Percentiles rank a stretch among this genome's conserved stretches.
phyloP scores from a whole-genome alignment of 768 basidiomycete genomes.

The Kwoniella sp. region DNA sequence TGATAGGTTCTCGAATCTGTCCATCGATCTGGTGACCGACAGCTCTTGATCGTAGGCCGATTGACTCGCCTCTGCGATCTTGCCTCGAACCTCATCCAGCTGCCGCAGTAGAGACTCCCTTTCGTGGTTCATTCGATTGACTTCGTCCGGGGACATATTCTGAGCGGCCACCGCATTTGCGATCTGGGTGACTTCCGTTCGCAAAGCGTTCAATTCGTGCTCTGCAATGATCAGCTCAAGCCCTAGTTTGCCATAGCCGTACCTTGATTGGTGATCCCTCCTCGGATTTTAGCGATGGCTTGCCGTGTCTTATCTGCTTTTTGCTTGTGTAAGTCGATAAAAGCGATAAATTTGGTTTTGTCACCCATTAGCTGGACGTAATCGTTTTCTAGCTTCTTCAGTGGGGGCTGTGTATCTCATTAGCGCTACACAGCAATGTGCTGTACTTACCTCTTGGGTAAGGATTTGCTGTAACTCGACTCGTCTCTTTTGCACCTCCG shows the following conservation, averaged over 20 bases:
- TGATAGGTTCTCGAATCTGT: conserved; percentile 74
- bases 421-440: not conserved
- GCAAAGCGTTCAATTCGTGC: conserved; percentile 58
- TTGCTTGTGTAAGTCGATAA: conserved; percentile 51
- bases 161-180: conserved; percentile 70
- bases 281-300: conserved; percentile 55
- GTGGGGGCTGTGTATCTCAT: conserved; percentile 32
- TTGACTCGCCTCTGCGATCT: conserved; percentile 69
- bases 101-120: conserved; percentile 62
- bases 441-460: conserved; percentile 45
- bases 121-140: conserved; percentile 82
- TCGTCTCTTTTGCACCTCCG: conserved; percentile 18
- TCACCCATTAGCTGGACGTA: conserved; percentile 63
- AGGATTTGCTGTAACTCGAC: conserved; percentile 37
- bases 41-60: conserved; percentile 76
- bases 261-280: conserved; percentile 38
- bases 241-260: not conserved
- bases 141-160: conserved; percentile 87
- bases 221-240: conserved; percentile 15
- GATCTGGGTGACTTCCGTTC: conserved; percentile 62
- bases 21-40: conserved; percentile 69
- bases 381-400: conserved; percentile 52
- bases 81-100: conserved; percentile 58
- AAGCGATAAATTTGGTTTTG: conserved; percentile 47
- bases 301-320: conserved; percentile 66